These are phyloP conservation scores for Capsicum chinense DNA, from an alignment of 257 asterid species.

Conservation along the genomic window DNA sequence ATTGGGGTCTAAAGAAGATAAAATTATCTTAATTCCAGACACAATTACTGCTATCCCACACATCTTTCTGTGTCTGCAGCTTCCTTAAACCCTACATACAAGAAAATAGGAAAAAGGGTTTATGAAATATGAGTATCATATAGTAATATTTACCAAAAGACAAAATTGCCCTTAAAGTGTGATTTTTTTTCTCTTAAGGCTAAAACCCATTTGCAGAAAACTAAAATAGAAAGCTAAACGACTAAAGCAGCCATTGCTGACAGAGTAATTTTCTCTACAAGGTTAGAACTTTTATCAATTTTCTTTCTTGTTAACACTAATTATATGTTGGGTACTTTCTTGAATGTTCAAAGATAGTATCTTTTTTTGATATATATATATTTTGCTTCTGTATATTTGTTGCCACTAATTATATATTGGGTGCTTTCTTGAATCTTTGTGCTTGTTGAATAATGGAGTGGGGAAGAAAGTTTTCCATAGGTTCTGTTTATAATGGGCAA, in stretches of 20 bases:
- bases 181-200: background rate
- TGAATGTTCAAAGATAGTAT: background rate
- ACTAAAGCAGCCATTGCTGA: slow-evolving; percentile 1
- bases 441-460: slow-evolving; percentile 17
- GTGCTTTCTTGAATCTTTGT: background rate
- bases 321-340: background rate
- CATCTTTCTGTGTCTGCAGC: slow-evolving; percentile 51
- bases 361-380: background rate
- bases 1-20: slow-evolving; percentile 49
- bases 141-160: background rate
- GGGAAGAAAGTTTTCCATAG: background rate
- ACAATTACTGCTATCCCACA: slow-evolving; percentile 85
- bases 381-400: background rate
- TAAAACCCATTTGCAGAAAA: background rate
- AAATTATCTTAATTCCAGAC: slow-evolving; percentile 66
- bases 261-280: background rate
- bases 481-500: background rate
- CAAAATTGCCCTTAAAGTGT: background rate
- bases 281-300: background rate
- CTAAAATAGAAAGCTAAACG: background rate
- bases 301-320: background rate
- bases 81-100: slow-evolving; percentile 38
- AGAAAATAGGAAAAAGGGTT: background rate
- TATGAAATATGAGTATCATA: background rate
- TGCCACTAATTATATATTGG: background rate